These are phyloP conservation scores for Voacanga thouarsii DNA, from an alignment of 257 asterid genomes.

Conservation along the genomic window DNA sequence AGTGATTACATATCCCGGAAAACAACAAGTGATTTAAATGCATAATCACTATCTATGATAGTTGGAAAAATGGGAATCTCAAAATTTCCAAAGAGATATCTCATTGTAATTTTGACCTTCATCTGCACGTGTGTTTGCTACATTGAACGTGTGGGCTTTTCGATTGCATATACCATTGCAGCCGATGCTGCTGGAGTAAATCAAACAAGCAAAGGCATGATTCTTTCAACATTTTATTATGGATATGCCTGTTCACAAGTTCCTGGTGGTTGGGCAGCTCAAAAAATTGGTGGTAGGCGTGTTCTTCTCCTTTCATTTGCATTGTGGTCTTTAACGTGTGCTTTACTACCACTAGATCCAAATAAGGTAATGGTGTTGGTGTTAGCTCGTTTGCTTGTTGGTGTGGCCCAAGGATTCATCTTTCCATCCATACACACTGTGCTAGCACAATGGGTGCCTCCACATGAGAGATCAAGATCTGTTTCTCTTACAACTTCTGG, in stretches of 20 bases:
- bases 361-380: constrained; percentile 52
- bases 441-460: constrained; percentile 96
- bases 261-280: constrained; percentile 99
- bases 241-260: constrained; percentile 94
- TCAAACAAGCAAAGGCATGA: constrained; percentile 83
- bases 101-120: constrained; percentile 69
- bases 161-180: constrained; percentile 85
- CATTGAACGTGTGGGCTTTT: constrained; percentile 88
- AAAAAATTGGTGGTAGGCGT: constrained; percentile 76
- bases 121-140: constrained; percentile 90
- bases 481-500: constrained; percentile 92
- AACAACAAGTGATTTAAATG: background rate
- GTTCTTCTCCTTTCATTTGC: constrained; percentile 77
- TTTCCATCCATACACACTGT: constrained; percentile 96
- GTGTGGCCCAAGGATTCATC: constrained; percentile 94
- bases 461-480: constrained; percentile 83
- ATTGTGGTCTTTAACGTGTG: constrained; percentile 83
- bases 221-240: constrained; percentile 80
- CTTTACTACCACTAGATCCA: constrained; percentile 76
- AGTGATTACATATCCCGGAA: background rate
- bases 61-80: constrained; percentile 49
- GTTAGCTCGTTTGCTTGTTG: constrained; percentile 86
- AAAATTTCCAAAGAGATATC: constrained; percentile 60
- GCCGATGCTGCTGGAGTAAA: constrained; percentile 83
- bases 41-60: background rate